A percentile compares a stretch with the other conserved stretches of the same genome.
Conservation (phyloP, 108 stramenopile species). For the Nannochloropsis oceanica region DNA sequence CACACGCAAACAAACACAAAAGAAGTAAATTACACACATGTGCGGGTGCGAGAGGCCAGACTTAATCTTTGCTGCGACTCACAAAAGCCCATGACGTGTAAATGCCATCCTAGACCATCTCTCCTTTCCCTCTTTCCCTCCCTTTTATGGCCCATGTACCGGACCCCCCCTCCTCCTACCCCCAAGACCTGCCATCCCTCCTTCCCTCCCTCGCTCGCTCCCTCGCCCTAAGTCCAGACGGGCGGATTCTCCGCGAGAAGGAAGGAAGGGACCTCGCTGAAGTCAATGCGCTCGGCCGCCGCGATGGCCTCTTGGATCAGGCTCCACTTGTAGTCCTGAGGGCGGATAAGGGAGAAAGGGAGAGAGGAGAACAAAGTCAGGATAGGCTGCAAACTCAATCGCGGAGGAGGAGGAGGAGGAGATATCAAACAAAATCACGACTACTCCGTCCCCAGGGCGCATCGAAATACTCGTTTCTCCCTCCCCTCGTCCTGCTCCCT, state of each 20-base stretch:
- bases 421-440: background rate
- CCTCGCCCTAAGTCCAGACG: background rate
- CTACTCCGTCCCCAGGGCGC: background rate
- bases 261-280: background rate
- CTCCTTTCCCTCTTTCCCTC: background rate
- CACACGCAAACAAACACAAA: no score
- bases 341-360: background rate
- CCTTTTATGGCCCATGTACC: no score
- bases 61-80: no score
- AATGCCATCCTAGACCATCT: background rate
- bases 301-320: background rate
- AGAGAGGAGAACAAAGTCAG: background rate
- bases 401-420: background rate
- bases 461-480: background rate
- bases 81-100: no score
- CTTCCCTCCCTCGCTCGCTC: background rate
- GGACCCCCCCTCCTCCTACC: no score
- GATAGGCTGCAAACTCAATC: no score
- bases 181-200: background rate
- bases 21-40: no score
- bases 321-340: background rate
- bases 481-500: no score
- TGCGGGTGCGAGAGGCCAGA: no score
- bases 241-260: background rate
- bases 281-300: background rate